A percentile compares a stretch with the other conserved stretches of the same genome.
These are phyloP conservation scores for Rubia balearica DNA, from an alignment of 305 asterid species.

Conservation along the genomic window DNA sequence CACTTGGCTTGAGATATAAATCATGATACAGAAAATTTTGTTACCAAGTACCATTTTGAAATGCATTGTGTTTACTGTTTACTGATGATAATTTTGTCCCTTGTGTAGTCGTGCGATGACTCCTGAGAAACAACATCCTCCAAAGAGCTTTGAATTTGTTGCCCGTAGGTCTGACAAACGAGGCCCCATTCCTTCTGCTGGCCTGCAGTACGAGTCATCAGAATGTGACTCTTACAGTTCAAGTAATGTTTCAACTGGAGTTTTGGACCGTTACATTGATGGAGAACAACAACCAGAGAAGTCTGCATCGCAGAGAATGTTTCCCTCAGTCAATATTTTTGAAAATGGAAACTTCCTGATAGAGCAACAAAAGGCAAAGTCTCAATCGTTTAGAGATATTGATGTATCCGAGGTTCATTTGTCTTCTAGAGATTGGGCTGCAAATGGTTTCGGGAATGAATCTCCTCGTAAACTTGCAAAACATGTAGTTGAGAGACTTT, in stretches of 20 bases:
- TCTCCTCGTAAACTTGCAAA: slow-evolving; percentile 85
- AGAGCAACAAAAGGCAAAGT: slow-evolving; percentile 61
- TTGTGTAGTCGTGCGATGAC: slow-evolving; percentile 46
- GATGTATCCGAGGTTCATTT: slow-evolving; percentile 34
- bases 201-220: slow-evolving; percentile 50
- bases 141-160: slow-evolving; percentile 36
- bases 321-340: slow-evolving; percentile 31
- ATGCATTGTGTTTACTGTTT: not conserved
- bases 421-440: slow-evolving; percentile 42
- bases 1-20: slow-evolving; percentile 28
- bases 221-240: slow-evolving; percentile 73
- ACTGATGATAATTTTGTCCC: not conserved
- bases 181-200: slow-evolving; percentile 30
- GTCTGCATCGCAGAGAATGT: slow-evolving; percentile 29
- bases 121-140: slow-evolving; percentile 63
- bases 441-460: slow-evolving; percentile 48
- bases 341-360: slow-evolving; percentile 36
- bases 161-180: slow-evolving; percentile 38
- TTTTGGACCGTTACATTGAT: slow-evolving; percentile 86
- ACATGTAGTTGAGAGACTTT: slow-evolving; percentile 88
- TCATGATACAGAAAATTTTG: not conserved
- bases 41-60: not conserved
- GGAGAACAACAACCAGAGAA: slow-evolving; percentile 73
- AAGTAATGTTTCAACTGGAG: slow-evolving; percentile 64
- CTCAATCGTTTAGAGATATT: slow-evolving; percentile 68